Base-by-base conservation (phyloP, 2,329 filamentous ascomycete genomes). In the Leptoxyphium fumago region DNA sequence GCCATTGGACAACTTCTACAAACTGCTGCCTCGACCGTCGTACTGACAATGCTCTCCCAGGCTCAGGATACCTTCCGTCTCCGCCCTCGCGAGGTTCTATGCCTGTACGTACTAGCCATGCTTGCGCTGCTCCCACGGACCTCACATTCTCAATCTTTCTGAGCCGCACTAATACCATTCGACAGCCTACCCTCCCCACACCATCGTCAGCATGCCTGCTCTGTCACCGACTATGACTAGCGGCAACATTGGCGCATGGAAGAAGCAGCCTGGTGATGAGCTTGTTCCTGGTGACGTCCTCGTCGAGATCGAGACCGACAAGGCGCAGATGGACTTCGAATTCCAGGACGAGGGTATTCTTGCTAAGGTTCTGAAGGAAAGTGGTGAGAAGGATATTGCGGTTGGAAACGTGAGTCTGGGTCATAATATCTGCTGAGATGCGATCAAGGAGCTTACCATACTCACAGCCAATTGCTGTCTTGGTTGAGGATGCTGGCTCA, bases 311-410 rank as follows among this genome's bases (percentile, higher is more conserved):
- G 38, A 40, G 10, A 98, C 91, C 58, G 91, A 98, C 70, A 98
- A 98, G 77, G 91, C 91, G 52, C 91, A 96, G 73, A 98, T 98
- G 91, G 91, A 98, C 73, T 96, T 98, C 65, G 91, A 98, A 69
- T 96, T 94, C 70, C 91, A 98, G 69, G 91, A 98, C 61, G 91
- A 96, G 64, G 91, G 89, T 72, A 77, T 94, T 48, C 75, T 98
- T 55, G 89, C 91, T 59, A 94, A 94, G 76, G 76, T 96, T 51
- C 73, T 98, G 61, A 91, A 87, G 71, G 84, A 94, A 39, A 81
- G 82, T 48, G 93, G 93, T 53, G 82, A 82, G 67, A 98, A 96
- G 74, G 91, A 98, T 64, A 72, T 98, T 50, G 66, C 89, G 28
- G 87, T 98, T 58, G 91, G 91, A 65, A 91, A 83, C 68, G 91